Percentiles rank a stretch among this genome's conserved stretches.
Evolutionary conservation across 2,329 filamentous ascomycete species (phyloP).

Genomic region (Didymella lethalis): DNA sequence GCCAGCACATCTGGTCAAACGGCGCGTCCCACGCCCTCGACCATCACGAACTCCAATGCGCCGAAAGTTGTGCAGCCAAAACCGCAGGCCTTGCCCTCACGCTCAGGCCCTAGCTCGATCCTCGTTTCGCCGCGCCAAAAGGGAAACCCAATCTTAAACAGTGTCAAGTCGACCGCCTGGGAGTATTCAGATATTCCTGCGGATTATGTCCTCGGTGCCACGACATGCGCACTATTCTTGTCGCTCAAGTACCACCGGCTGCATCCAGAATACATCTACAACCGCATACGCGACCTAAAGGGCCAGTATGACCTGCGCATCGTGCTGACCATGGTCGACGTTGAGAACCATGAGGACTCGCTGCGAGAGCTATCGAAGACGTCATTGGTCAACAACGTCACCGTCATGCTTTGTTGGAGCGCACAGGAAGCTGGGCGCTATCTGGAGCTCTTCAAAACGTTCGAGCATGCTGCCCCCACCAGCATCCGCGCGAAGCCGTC

Average conservation of each 20-base stretch:
- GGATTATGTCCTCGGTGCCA: slow-evolving; percentile 87
- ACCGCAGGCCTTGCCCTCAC: slow-evolving; percentile 79
- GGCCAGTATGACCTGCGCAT: slow-evolving; percentile 88
- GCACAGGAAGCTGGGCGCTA: slow-evolving; percentile 93
- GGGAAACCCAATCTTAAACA: slow-evolving; percentile 89
- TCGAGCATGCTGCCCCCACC: slow-evolving; percentile 82
- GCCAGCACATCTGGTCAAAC: slow-evolving; percentile 30
- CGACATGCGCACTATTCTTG: slow-evolving; percentile 90
- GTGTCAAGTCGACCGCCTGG: slow-evolving; percentile 85
- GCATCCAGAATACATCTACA: slow-evolving; percentile 98
- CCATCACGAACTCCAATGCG: slow-evolving; percentile 22
- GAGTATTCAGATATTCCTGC: slow-evolving; percentile 97
- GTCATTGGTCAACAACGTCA: slow-evolving; percentile 89
- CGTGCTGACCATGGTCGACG: slow-evolving; percentile 90
- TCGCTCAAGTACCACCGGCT: slow-evolving; percentile 97
- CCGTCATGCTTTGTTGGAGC: slow-evolving; percentile 91
- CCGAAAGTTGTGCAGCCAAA: slow-evolving; percentile 79
- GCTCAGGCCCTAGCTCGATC: slow-evolving; percentile 75
- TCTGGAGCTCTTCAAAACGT: slow-evolving; percentile 92
- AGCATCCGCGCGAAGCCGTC: slow-evolving; percentile 88
- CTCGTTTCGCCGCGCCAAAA: slow-evolving; percentile 92
- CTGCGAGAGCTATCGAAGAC: slow-evolving; percentile 92
- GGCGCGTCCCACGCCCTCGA: slow-evolving; percentile 14
- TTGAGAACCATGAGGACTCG: slow-evolving; percentile 89
- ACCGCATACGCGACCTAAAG: slow-evolving; percentile 82